Evolutionary conservation across 495 filamentous ascomycete genomes (phyloP), one percentile per base, ranked within the genome.

Genomic region (Aspergillus biplanus): DNA sequence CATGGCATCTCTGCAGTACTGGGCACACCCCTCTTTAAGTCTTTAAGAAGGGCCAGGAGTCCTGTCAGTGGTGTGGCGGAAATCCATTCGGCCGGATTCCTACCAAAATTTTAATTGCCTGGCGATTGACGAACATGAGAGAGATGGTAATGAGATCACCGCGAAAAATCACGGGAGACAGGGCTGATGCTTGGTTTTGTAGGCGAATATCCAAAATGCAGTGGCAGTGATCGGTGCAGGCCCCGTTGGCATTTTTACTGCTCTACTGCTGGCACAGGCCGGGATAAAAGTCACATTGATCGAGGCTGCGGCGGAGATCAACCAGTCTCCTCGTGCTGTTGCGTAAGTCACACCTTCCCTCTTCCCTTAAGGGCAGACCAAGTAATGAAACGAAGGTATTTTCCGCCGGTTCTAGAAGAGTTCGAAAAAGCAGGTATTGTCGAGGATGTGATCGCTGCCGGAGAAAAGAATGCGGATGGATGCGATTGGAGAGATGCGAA

Each of bases 381-480:
- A 9, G 21, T 27, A 27, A 27, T 44, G 9, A 15, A 44, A 9
- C 15, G 39, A 44, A 44, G 39, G 1, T 44, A 44, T 44, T 44
- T 44, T 15, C 39, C 39, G 3, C 9, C 39, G 8, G 39, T 44
- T 1, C 3, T 44, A 3, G 39, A 44, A 15, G 39, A 44, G 15
- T 44, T 44, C 3, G 8, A 1, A 15, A 44, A 44, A 44, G 39
- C 39, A 9, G 39, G 48, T 1, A 53, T 53, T 33, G 16, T 53
- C 27, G 50, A 53, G 0, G 50, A 5, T 13, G 0, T 53, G 6
- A 53, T 53, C 21, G 50, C 50, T 4, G 50, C 50, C 9, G 50
- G 50, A 27, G 50, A 53, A 33, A 53, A 53, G 9, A 53, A 53
- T 27, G 6, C 5, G 15, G 50, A 53, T 32, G 50, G 50, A 27